Percentiles rank a stretch among this genome's conserved stretches.
phyloP scores from a whole-genome alignment of 2,329 filamentous ascomycete species.

The Aureobasidium sp. region DNA sequence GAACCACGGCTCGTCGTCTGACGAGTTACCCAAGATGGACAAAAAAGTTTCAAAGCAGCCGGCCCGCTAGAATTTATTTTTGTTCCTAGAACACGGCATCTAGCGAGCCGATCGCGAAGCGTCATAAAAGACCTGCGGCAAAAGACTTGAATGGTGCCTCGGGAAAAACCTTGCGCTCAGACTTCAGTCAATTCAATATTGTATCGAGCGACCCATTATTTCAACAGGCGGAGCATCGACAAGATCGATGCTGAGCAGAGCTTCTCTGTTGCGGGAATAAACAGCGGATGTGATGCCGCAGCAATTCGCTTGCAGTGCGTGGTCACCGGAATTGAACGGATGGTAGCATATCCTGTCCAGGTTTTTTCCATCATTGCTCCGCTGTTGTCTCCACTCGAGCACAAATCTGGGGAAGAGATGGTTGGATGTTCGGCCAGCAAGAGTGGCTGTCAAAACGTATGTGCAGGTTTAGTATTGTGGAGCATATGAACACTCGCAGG shows the following conservation, averaged over 20 bases:
- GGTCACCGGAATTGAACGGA: background rate
- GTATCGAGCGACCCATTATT: background rate
- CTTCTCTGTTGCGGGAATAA: background rate
- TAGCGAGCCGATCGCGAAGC: background rate
- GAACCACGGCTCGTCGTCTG: background rate
- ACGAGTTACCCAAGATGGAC: background rate
- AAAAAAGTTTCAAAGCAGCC: background rate
- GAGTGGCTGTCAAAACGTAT: background rate
- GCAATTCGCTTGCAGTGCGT: background rate
- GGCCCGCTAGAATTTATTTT: background rate
- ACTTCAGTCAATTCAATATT: background rate
- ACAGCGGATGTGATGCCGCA: background rate
- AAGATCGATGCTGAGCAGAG: background rate
- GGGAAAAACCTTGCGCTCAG: background rate
- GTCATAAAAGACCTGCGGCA: background rate
- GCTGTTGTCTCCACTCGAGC: background rate
- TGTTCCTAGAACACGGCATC: background rate
- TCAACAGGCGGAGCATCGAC: background rate
- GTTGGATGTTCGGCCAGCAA: background rate
- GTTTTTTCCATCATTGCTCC: background rate
- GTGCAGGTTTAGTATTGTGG: background rate
- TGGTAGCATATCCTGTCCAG: background rate
- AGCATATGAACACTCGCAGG: background rate
- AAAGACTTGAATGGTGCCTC: background rate
- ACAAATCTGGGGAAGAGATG: background rate